Conservation (phyloP, 2,329 filamentous ascomycete genomes). For the Penicillium sp. region DNA sequence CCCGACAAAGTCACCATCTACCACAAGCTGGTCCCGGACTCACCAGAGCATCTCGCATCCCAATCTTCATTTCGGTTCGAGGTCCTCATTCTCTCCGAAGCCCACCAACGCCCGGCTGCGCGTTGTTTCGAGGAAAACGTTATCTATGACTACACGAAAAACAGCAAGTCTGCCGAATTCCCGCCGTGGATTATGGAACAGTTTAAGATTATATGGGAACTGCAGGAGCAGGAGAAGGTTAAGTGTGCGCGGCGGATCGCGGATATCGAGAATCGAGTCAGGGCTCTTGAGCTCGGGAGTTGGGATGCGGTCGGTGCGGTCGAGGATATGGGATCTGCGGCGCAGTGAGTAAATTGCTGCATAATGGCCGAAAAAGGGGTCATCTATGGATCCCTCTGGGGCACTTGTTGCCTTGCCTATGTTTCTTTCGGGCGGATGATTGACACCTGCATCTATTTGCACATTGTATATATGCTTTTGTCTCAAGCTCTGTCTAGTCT, state of each 20-base stretch:
- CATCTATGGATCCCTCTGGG: neutral
- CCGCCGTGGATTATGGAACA: slow-evolving; percentile 59
- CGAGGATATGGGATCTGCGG: slow-evolving; percentile 60
- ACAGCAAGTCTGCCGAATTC: slow-evolving; percentile 53
- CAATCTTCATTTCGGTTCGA: slow-evolving; percentile 47
- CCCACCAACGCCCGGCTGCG: slow-evolving; percentile 67
- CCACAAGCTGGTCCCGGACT: slow-evolving; percentile 65
- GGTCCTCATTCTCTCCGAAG: slow-evolving; percentile 69
- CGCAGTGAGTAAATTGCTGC: neutral
- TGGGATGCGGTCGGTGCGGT: slow-evolving; percentile 71
- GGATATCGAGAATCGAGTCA: slow-evolving; percentile 57
- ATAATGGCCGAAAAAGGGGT: neutral
- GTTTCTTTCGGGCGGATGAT: neutral
- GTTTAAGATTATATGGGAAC: slow-evolving; percentile 56
- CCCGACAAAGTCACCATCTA: slow-evolving; percentile 80
- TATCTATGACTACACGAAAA: slow-evolving; percentile 67
- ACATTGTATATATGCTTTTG: slow-evolving; percentile 3
- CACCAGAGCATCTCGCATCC: slow-evolving; percentile 34
- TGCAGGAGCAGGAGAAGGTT: slow-evolving; percentile 58
- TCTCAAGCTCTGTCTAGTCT: neutral
- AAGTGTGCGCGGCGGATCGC: slow-evolving; percentile 53
- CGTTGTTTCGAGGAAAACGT: slow-evolving; percentile 73
- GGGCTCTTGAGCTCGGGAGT: slow-evolving; percentile 63
- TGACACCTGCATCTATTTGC: neutral
- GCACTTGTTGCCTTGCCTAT: neutral